Evolutionary conservation across 2,329 filamentous ascomycete genomes (phyloP).

Genomic region (Coleophoma crateriformis): DNA sequence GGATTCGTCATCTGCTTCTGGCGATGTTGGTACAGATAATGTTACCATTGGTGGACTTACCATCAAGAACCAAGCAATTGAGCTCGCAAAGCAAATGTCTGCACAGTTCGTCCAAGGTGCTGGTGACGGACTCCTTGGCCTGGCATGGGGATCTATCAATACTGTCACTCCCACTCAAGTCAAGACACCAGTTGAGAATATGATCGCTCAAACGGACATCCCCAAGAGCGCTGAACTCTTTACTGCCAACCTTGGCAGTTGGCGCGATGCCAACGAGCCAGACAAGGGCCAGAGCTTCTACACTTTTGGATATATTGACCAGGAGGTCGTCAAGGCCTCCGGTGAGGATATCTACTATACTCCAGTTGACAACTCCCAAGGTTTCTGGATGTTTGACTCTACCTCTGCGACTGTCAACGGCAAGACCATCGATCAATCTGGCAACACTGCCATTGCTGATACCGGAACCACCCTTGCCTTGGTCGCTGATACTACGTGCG

Average conservation of each 20-base stretch:
- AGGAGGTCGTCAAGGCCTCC: conserved; percentile 49
- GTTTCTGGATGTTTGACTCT: conserved; percentile 65
- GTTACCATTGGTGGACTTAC: conserved; percentile 56
- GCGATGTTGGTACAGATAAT: conserved; percentile 57
- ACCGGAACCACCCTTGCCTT: conserved; percentile 67
- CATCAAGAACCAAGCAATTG: conserved; percentile 57
- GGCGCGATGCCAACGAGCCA: conserved; percentile 41
- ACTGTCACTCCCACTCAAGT: conserved; percentile 50
- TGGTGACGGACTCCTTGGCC: conserved; percentile 61
- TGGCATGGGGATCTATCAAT: conserved; percentile 61
- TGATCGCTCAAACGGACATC: conserved; percentile 54
- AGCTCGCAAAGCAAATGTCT: conserved; percentile 56
- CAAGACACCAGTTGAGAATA: conserved; percentile 62
- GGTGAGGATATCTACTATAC: conserved; percentile 53
- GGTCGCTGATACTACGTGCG: conserved; percentile 53
- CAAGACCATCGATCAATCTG: conserved; percentile 38
- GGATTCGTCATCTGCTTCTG: conserved; percentile 61
- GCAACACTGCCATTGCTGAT: conserved; percentile 65
- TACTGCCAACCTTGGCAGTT: conserved; percentile 50
- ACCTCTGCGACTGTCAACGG: conserved; percentile 52
- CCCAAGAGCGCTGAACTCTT: conserved; percentile 44
- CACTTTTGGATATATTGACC: conserved; percentile 68
- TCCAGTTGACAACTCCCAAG: conserved; percentile 54
- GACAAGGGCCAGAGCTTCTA: conserved; percentile 51
- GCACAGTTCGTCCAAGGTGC: conserved; percentile 47